phyloP scores from a whole-genome alignment of 208 protist species.

The Leishmania gerbilli region DNA sequence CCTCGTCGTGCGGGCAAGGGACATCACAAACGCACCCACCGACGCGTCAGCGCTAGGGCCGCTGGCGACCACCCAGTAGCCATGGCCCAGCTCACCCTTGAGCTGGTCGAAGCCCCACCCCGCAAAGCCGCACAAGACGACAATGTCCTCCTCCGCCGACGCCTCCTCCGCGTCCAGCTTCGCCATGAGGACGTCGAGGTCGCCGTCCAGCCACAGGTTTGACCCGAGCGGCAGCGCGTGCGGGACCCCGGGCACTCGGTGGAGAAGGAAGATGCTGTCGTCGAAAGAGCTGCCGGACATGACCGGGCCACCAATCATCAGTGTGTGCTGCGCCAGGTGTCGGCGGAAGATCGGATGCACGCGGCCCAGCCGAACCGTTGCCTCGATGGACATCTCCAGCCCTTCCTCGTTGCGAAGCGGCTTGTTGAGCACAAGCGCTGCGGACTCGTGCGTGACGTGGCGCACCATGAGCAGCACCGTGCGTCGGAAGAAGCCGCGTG shows the following conservation, averaged over 20 bases:
- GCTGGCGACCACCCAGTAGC: constrained; percentile 69
- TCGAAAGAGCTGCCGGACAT: constrained; percentile 66
- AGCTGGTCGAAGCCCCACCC: constrained; percentile 81
- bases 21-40: constrained; percentile 58
- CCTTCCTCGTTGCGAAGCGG: constrained; percentile 62
- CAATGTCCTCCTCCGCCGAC: constrained; percentile 57
- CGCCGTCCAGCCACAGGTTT: constrained; percentile 73
- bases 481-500: constrained; percentile 68
- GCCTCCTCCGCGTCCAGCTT: constrained; percentile 62
- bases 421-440: constrained; percentile 78
- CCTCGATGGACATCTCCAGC: constrained; percentile 46
- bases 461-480: constrained; percentile 74
- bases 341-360: constrained; percentile 66
- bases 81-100: constrained; percentile 66
- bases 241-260: constrained; percentile 65
- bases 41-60: constrained; percentile 30
- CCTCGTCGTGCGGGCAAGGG: constrained; percentile 39
- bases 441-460: constrained; percentile 55
- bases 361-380: constrained; percentile 47
- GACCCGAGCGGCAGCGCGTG: constrained; percentile 57
- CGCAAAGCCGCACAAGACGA: constrained; percentile 78
- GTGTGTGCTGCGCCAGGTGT: constrained; percentile 60
- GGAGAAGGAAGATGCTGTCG: constrained; percentile 70
- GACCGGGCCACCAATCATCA: constrained; percentile 85
- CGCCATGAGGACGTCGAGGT: constrained; percentile 62